Base-by-base conservation (phyloP, 805 yeast genomes). In the Hanseniaspora taiwanica region DNA sequence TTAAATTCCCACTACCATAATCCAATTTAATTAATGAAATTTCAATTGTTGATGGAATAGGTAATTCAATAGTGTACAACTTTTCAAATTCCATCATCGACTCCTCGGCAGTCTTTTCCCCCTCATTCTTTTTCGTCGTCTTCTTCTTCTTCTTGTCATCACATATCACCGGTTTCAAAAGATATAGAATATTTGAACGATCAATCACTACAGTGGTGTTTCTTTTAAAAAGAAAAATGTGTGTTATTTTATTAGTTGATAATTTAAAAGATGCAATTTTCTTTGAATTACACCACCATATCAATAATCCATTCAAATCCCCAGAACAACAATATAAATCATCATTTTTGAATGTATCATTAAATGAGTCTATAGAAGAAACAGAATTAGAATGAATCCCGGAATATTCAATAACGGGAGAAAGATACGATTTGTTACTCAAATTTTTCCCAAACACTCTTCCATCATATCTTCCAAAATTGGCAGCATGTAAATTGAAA, bases 391-490 rank as follows among this genome's bases (percentile, higher is more conserved):
- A 29, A 40, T 59, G 64, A 17, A 49, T 48, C 3, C 48, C 38
- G 37, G 49, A 48, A 39, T 56, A 56, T 43, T 58, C 61, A 3
- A 53, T 47, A 2, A 56, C 56, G 0, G 63, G 62, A 27, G 54
- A 50, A 38, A 57, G 44, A 40, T 56, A 57, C 1, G 59, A 52
- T 36, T 56, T 59, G 44, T 54, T 59, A 36, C 53, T 53, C 39
- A 59, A 48, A 20, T 55, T 44, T 43, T 58, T 58, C 6, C 60
- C 60, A 33, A 51, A 58, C 1, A 59, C 53, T 37, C 58, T 51
- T 7, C 64, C 64, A 41, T 58, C 63, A 23, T 54, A 58, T 24
- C 61, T 55, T 8, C 64, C 64, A 43, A 58, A 58, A 0, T 58
- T 58, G 1, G 60, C 61, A 1, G 60, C 56, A 35, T 54, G 52